A percentile compares a stretch with the other conserved stretches of the same genome.
Evolutionary conservation across 306 rosid species (phyloP).

Genomic region (Arachis stenosperma): DNA sequence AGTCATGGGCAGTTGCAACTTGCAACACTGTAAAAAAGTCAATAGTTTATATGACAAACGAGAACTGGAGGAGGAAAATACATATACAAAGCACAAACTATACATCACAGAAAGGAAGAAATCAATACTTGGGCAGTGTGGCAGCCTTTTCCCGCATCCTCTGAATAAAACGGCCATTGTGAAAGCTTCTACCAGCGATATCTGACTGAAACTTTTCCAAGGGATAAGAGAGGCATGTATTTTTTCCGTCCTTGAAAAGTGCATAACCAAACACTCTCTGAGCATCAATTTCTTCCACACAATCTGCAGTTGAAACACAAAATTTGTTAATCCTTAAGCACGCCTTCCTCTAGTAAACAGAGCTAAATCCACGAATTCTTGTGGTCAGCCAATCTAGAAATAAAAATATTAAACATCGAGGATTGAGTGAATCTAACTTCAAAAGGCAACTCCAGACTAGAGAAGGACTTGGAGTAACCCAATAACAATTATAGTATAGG

Average conservation of each 20-base stretch:
- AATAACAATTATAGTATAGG: too few species aligned
- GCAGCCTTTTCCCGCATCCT: conserved; percentile 93
- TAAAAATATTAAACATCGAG: neutral
- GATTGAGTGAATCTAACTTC: too few species aligned
- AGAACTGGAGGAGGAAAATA: conserved; percentile 17
- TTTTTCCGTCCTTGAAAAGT: conserved; percentile 92
- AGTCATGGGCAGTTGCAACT: conserved; percentile 15
- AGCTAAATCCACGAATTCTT: neutral
- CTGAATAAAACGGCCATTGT: conserved; percentile 97
- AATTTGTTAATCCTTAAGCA: conserved; percentile 15
- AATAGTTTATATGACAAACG: conserved; percentile 32
- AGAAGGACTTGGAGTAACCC: too few species aligned
- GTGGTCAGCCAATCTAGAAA: conserved; percentile 4
- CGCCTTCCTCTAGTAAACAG: neutral
- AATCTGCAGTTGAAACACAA: conserved; percentile 63
- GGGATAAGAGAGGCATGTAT: conserved; percentile 85
- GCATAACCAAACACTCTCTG: conserved; percentile 93
- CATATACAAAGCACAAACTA: conserved; percentile 26
- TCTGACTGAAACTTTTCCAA: conserved; percentile 90
- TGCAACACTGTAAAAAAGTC: conserved; percentile 2
- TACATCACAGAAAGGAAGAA: conserved; percentile 31
- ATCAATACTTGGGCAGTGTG: conserved; percentile 74
- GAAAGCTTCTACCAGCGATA: conserved; percentile 95
- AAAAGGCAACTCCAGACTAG: too few species aligned
- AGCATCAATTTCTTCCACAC: conserved; percentile 83